These are phyloP conservation scores for Cladophialophora psammophila DNA, from an alignment of 2,329 filamentous ascomycete genomes.

Conservation along the genomic window DNA sequence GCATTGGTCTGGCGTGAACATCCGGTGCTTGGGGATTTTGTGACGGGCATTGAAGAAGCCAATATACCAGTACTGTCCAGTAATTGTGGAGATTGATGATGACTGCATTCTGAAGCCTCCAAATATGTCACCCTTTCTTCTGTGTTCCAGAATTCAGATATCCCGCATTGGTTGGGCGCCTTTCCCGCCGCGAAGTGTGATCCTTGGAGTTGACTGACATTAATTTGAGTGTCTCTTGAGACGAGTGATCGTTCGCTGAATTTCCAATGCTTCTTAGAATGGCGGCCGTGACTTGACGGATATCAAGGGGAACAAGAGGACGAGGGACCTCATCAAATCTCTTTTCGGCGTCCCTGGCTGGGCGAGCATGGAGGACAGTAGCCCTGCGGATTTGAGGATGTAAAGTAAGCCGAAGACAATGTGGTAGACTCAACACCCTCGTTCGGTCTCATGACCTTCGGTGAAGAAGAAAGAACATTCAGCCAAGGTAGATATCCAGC, in stretches of 20 bases:
- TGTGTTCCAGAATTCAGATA: too few relatives aligned
- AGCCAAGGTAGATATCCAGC: background rate
- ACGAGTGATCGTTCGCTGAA: too few relatives aligned
- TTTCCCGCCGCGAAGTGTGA: too few relatives aligned
- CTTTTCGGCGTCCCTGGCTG: constrained; percentile 30
- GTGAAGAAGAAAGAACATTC: background rate
- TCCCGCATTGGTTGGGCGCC: too few relatives aligned
- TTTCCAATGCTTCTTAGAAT: constrained; percentile 16
- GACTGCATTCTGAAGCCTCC: background rate
- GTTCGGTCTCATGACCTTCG: background rate
- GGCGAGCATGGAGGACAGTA: constrained; percentile 28
- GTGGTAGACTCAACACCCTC: background rate
- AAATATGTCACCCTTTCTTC: too few relatives aligned
- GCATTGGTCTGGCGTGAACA: background rate
- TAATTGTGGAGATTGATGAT: background rate
- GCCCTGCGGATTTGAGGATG: constrained; percentile 10
- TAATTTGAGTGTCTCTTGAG: too few relatives aligned
- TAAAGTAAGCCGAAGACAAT: background rate
- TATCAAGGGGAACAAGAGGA: constrained; percentile 18
- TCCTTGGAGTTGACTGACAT: too few relatives aligned
- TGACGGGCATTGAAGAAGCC: background rate
- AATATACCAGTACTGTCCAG: background rate
- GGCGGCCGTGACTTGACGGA: constrained; percentile 20
- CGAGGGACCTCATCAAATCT: constrained; percentile 30
- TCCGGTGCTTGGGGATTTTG: background rate